Base-by-base conservation (phyloP, 2,329 filamentous ascomycete species). In the Lachnellula suecica region DNA sequence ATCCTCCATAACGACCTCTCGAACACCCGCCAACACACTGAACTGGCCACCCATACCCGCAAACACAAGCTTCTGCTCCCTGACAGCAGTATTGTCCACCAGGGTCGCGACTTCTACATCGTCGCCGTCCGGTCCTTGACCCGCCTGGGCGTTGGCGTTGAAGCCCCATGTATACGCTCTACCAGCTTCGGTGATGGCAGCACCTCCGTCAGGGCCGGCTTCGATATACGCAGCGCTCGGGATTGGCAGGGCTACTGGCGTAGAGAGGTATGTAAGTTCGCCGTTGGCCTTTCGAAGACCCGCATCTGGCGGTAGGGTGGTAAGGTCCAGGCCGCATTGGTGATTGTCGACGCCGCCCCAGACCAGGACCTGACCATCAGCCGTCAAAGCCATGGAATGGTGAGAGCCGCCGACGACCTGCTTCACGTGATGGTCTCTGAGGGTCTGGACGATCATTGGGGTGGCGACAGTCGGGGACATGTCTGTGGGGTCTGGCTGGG, bases 31-130 rank as follows among this genome's bases (percentile, higher is more conserved):
- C 15, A 89, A 63, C 22, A 89, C 72, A 1, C 84, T 85, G 68
- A 83, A 97, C 66, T 96, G 91, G 3, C 91, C 91, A 60, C 93
- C 92, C 17, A 87, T 87, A 37, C 88, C 89, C 15, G 89, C 89
- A 71, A 81, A 89, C 35, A 84, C 79, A 40, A 97, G 78, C 68
- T 85, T 83, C 72, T 87, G 85, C 35, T 83, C 89, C 27, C 84
- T 81, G 24, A 94, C 81, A 29, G 91, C 91, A 13, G 85, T 88
- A 74, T 96, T 96, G 64, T 94, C 88, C 51, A 97, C 88, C 41
- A 87, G 64, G 0, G 87, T 92, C 0, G 92, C 89, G n/a, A 81
- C 77, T 61, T 87, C 79, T 24, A 96, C 79, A 61, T 96, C 91
- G 44, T 95, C 89, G 19, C 83, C 83, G 6, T n/a, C n/a, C 2